Evolutionary conservation across 23 red algal genomes (phyloP).

Genomic region (Gracilaria gracilis): DNA sequence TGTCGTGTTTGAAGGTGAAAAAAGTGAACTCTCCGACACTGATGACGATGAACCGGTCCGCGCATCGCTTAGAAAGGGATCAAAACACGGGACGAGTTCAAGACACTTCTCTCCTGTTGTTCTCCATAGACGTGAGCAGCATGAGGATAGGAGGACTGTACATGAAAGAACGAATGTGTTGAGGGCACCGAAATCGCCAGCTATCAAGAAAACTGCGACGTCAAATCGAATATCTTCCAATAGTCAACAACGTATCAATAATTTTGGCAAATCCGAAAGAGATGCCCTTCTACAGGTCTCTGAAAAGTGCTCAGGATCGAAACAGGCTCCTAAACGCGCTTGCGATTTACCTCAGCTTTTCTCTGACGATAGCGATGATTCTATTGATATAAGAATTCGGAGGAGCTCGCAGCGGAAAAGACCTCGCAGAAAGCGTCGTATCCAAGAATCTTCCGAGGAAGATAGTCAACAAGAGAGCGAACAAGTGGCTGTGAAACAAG

Average conservation of each 20-base stretch:
- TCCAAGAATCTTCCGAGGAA: slow-evolving; percentile 5
- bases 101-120: background rate
- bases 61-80: background rate
- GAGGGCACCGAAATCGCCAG: background rate
- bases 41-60: background rate
- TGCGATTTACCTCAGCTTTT: slow-evolving; percentile 20
- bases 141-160: background rate
- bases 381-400: background rate
- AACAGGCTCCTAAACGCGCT: slow-evolving; percentile 1
- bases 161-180: background rate
- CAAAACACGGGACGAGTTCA: background rate
- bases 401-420: background rate
- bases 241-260: background rate
- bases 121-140: background rate
- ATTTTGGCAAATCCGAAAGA: background rate
- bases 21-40: slow-evolving; percentile 37
- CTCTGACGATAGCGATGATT: slow-evolving; percentile 17
- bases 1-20: slow-evolving; percentile 38
- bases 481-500: background rate
- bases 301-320: background rate
- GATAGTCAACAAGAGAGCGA: background rate
- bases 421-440: background rate
- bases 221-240: background rate
- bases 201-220: background rate
- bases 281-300: background rate